Conservation (phyloP, 805 yeast genomes). For the Yarrowia bubula region DNA sequence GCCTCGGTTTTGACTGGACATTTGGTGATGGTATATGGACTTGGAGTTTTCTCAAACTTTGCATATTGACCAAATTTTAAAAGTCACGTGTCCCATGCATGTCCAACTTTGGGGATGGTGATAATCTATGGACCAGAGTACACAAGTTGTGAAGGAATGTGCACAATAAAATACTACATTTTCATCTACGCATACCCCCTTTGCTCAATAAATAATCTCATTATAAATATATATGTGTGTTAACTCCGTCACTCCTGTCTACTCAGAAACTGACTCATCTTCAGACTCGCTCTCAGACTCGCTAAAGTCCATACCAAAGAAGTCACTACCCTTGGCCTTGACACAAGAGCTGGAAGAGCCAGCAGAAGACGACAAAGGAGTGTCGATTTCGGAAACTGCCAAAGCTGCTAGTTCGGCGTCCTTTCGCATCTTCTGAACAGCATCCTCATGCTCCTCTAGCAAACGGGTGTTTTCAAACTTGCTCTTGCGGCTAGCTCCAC, state of each 20-base stretch:
- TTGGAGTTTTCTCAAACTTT: constrained; percentile 6
- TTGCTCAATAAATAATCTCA: neutral
- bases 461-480: constrained; percentile 43
- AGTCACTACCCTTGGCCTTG: constrained; percentile 15
- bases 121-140: neutral
- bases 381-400: neutral
- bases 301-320: constrained; percentile 17
- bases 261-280: neutral
- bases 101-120: neutral
- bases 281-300: constrained; percentile 16
- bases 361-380: neutral
- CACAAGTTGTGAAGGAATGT: no score
- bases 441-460: constrained; percentile 44
- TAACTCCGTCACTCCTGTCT: neutral
- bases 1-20: constrained; percentile 26
- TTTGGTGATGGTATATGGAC: neutral
- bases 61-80: constrained; percentile 17
- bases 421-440: constrained; percentile 34
- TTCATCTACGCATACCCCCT: neutral
- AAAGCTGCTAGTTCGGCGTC: constrained; percentile 39
- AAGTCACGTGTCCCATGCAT: constrained; percentile 10
- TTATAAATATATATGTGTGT: neutral
- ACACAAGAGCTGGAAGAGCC: constrained; percentile 1
- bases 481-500: constrained; percentile 32
- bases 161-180: no score